Conservation (phyloP, 2,329 filamentous ascomycete genomes). For the Claviceps digitariae region DNA sequence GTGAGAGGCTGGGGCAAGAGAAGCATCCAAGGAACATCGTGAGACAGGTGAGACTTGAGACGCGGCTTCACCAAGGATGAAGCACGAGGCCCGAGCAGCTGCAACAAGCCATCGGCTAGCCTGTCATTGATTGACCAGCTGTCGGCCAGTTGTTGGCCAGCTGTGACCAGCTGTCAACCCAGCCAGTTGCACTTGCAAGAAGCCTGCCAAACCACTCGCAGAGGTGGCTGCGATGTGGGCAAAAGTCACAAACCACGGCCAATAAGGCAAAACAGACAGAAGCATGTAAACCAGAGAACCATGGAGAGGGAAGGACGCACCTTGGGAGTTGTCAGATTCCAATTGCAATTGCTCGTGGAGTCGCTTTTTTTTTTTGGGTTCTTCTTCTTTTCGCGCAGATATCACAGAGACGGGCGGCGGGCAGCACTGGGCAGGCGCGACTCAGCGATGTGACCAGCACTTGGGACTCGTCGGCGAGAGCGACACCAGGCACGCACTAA, state of each 20-base stretch:
- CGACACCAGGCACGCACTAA: neutral
- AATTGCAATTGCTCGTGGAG: neutral
- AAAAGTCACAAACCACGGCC: too few species aligned
- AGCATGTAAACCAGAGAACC: neutral
- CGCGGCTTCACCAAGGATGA: neutral
- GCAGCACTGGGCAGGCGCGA: too few species aligned
- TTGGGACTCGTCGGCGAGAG: neutral
- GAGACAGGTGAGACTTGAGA: constrained; percentile 2
- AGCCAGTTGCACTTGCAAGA: neutral
- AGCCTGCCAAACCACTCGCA: neutral
- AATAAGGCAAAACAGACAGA: too few species aligned
- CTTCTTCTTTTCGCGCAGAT: neutral
- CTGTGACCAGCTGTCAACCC: neutral
- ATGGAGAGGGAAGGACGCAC: too few species aligned
- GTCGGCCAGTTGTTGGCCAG: neutral
- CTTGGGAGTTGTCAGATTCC: too few species aligned
- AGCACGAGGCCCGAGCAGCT: neutral
- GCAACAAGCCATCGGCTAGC: neutral
- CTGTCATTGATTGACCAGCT: too few species aligned
- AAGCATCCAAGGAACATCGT: neutral
- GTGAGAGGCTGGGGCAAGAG: neutral
- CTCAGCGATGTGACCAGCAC: neutral
- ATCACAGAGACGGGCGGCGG: neutral
- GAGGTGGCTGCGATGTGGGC: neutral
- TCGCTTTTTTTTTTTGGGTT: too few species aligned